Conservation (phyloP, 345 rosid genomes). For the Eucalyptus cladocalyx region DNA sequence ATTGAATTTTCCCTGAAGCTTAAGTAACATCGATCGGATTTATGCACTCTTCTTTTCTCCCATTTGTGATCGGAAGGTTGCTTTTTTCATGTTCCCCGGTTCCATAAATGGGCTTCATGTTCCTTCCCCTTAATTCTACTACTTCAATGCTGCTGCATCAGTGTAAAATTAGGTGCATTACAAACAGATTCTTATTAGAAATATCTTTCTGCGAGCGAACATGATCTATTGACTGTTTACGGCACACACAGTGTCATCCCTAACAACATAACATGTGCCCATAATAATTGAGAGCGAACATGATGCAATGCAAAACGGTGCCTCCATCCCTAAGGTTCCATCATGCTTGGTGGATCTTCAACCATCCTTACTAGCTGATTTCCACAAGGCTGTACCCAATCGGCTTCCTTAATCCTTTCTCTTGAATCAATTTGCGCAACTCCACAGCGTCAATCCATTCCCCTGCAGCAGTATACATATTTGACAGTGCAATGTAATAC, state of each 20-base stretch:
- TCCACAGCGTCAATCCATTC: not conserved
- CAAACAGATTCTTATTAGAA: not conserved
- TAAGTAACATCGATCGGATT: not conserved
- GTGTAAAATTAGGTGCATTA: not conserved
- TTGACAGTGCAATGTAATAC: constrained; percentile 28
- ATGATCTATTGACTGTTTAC: not conserved
- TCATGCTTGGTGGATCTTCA: not conserved
- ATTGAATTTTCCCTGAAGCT: not conserved
- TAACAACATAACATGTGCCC: not conserved
- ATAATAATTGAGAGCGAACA: not conserved
- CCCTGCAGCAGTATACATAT: not conserved
- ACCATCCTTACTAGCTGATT: not conserved
- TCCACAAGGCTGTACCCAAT: not conserved
- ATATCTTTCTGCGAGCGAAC: not conserved
- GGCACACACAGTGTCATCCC: not conserved
- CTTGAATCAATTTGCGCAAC: not conserved
- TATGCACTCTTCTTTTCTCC: not conserved
- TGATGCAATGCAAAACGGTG: not conserved
- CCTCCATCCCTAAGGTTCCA: not conserved
- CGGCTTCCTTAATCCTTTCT: not conserved
- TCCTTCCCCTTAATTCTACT: not conserved
- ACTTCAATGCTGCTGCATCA: not conserved
- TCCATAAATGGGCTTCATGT: not conserved
- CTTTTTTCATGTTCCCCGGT: not conserved
- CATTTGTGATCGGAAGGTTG: not conserved